A percentile compares a stretch with the other conserved stretches of the same genome.
Conservation (phyloP, 2,329 filamentous ascomycete genomes). For the Monosporascus cannonballus region DNA sequence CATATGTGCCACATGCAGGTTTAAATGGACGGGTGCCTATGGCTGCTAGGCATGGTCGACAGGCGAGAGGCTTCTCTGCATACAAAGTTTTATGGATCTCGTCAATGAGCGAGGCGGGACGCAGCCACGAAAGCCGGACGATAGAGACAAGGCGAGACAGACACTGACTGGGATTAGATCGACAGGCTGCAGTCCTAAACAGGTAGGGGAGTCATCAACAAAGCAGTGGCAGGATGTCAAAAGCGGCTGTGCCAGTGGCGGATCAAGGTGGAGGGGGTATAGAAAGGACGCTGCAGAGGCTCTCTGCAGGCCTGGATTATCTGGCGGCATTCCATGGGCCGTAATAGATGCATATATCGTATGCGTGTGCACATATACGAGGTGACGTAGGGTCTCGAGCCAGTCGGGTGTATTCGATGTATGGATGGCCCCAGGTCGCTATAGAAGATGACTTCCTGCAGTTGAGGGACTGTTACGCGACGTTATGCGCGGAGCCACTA, state of each 20-base stretch:
- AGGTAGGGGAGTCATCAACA: background rate
- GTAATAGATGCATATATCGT: background rate
- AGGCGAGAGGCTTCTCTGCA: background rate
- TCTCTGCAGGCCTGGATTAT: background rate
- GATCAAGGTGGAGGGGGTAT: background rate
- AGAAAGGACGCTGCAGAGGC: background rate
- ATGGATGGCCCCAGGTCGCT: no score
- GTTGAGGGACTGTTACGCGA: no score
- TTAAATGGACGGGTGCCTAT: no score
- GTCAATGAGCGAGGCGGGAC: no score
- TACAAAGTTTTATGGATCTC: background rate
- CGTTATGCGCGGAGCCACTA: no score
- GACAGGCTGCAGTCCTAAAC: background rate
- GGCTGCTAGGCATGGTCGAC: no score
- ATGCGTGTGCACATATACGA: no score
- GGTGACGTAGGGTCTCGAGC: no score
- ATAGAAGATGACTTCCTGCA: no score
- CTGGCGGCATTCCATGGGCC: background rate
- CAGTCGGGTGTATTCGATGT: no score
- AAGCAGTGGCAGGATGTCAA: background rate
- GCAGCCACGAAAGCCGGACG: no score
- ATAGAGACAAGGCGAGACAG: background rate
- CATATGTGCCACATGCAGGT: no score
- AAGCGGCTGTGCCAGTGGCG: background rate
- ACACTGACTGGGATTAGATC: background rate